phyloP scores from a whole-genome alignment of 2,329 filamentous ascomycete genomes.

The Fusarium torreyae region DNA sequence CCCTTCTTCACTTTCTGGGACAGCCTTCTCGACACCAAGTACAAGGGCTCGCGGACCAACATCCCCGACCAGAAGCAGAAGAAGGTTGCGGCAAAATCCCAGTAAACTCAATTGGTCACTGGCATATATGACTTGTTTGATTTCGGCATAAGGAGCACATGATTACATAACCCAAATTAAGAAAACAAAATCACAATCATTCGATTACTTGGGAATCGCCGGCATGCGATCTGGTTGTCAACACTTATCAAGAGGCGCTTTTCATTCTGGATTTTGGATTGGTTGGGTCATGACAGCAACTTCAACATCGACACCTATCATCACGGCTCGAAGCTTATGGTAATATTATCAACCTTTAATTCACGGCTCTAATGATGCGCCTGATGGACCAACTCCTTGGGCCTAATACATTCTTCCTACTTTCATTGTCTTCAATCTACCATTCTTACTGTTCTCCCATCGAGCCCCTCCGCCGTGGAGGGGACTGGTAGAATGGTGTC shows the following conservation, averaged over 20 bases:
- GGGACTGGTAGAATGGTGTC: background rate
- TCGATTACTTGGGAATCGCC: slow-evolving; percentile 30
- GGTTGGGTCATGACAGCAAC: slow-evolving; percentile 39
- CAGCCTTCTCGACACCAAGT: slow-evolving; percentile 83
- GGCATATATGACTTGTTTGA: slow-evolving; percentile 46
- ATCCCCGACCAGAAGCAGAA: slow-evolving; percentile 57
- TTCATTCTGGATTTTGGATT: slow-evolving; percentile 38
- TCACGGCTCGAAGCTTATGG: slow-evolving; percentile 45
- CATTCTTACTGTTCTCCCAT: slow-evolving; percentile 19
- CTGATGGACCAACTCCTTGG: slow-evolving; percentile 31
- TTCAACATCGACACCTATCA: slow-evolving; percentile 37
- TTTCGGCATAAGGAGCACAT: slow-evolving; percentile 43
- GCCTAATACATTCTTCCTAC: slow-evolving; percentile 36
- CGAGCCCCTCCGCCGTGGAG: background rate
- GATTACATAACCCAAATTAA: slow-evolving; percentile 29
- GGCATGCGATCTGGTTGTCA: slow-evolving; percentile 39
- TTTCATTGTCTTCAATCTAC: slow-evolving; percentile 37
- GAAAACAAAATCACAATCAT: slow-evolving; percentile 29
- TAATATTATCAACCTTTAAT: slow-evolving; percentile 46
- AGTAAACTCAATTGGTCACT: slow-evolving; percentile 34
- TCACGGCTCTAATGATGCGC: slow-evolving; percentile 46
- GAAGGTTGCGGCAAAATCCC: slow-evolving; percentile 32
- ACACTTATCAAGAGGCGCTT: slow-evolving; percentile 25
- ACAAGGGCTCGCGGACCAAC: slow-evolving; percentile 74
- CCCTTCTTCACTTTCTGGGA: slow-evolving; percentile 99